Base-by-base conservation (phyloP, 2,329 filamentous ascomycete species). In the Alternaria viburni region DNA sequence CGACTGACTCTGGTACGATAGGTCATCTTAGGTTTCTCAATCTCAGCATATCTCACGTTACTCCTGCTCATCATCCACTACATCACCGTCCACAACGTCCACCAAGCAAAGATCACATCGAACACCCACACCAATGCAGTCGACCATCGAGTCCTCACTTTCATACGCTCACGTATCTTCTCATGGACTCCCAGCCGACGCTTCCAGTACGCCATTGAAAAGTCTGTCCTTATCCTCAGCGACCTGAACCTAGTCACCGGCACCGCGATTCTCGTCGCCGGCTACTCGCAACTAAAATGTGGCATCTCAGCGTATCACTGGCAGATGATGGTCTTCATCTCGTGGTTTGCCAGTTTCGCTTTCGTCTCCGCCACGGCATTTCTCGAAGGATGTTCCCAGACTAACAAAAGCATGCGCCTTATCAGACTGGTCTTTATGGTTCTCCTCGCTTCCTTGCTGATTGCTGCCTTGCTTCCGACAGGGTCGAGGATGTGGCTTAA, bases 11-110 rank as follows among this genome's bases (percentile, higher is more conserved):
- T 17, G 17, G 36, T 30, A 25, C 41, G 1, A 41, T 1, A 74
- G 69, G 72, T 73, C n/a, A 70, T 73, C 28, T 58, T 74, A 3
- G 73, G 73, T 3, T 75, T 74, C 59, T 73, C 73, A 10, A 64
- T 73, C 12, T 71, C 69, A 13, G 68, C 71, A 13, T 75, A 75
- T 46, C 55, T 75, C 8, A 74, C 71, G 1, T 55, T 75, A 6
- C n/a, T 54, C 2, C 58, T 74, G 1, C 65, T 74, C 9, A 47
- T 72, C 3, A 59, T 72, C 8, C 66, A 70, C 51, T 69, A 69
- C 45, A 26, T 69, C 19, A 66, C 63, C 3, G 62, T 69, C 15
- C 56, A 59, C 46, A 26, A 62, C 43, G 36, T 62, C 57, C 54
- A 51, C 50, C 30, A 44, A 25, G 30, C 21, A 6, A 59, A 52